These are phyloP conservation scores for Nakazawaea siamensis DNA, from an alignment of 805 yeast species.

Conservation along the genomic window DNA sequence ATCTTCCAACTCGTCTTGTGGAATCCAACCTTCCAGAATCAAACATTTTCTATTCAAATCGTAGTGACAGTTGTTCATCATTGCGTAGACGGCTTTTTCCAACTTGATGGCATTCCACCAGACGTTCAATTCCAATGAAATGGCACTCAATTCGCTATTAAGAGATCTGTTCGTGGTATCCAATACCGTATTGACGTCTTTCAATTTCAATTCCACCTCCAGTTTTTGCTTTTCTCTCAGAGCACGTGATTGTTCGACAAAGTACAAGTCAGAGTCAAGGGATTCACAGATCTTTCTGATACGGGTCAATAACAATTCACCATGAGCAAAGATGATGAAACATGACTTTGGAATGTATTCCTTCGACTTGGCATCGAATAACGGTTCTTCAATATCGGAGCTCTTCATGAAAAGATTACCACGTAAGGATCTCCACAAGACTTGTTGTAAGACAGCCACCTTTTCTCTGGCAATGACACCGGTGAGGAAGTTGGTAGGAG, in stretches of 20 bases:
- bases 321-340: slow-evolving; percentile 89
- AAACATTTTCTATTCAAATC: slow-evolving; percentile 59
- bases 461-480: slow-evolving; percentile 78
- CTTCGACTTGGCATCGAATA: slow-evolving; percentile 54
- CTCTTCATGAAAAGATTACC: slow-evolving; percentile 82
- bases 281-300: slow-evolving; percentile 84
- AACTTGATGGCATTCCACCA: slow-evolving; percentile 50
- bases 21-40: slow-evolving; percentile 74
- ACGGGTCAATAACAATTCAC: slow-evolving; percentile 61
- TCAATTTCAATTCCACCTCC: slow-evolving; percentile 41
- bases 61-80: slow-evolving; percentile 59
- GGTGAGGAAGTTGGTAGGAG: slow-evolving; percentile 44
- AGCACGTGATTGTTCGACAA: slow-evolving; percentile 38
- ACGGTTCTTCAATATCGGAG: slow-evolving; percentile 60
- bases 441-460: slow-evolving; percentile 64
- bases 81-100: slow-evolving; percentile 51
- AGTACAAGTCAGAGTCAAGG: slow-evolving; percentile 71
- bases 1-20: slow-evolving; percentile 39
- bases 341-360: slow-evolving; percentile 63
- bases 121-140: slow-evolving; percentile 48
- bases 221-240: slow-evolving; percentile 28
- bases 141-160: slow-evolving; percentile 56
- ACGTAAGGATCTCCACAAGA: slow-evolving; percentile 86
- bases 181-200: slow-evolving; percentile 42
- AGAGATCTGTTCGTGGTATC: slow-evolving; percentile 44